Percentiles rank a stretch among this genome's conserved stretches.
phyloP scores from a whole-genome alignment of 352 stramenopile species.

The Phytophthora foliorum region DNA sequence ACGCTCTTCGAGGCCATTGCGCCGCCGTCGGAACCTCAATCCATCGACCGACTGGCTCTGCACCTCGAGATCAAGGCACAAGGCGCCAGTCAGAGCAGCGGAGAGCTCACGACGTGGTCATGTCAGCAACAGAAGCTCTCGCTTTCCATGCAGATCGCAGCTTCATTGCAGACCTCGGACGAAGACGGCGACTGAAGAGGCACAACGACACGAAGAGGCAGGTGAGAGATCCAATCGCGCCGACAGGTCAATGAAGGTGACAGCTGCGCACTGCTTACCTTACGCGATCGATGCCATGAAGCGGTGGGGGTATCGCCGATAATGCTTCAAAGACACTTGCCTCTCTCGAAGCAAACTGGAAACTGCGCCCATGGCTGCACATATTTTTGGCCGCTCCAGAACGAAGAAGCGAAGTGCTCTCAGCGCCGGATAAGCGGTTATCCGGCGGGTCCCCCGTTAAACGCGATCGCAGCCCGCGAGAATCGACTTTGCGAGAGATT shows the following conservation, averaged over 20 bases:
- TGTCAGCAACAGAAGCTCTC: not conserved
- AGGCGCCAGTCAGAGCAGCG: not conserved
- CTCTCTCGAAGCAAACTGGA: slow-evolving; percentile 34
- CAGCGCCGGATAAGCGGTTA: slow-evolving; percentile 31
- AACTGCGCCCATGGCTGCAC: slow-evolving; percentile 42
- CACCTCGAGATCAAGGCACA: not conserved
- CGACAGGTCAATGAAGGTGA: not conserved
- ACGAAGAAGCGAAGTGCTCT: slow-evolving; percentile 14
- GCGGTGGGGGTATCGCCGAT: not conserved
- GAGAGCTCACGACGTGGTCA: not conserved
- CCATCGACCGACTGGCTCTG: slow-evolving; percentile 9
- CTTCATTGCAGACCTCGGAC: slow-evolving; percentile 3
- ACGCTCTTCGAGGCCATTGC: slow-evolving; percentile 6
- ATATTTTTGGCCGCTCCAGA: slow-evolving; percentile 45
- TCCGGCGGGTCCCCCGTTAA: slow-evolving; percentile 28
- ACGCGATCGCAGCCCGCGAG: slow-evolving; percentile 18
- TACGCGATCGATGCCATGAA: not conserved
- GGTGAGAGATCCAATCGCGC: slow-evolving; percentile 6
- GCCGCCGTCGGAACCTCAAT: slow-evolving; percentile 7
- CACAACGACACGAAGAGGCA: slow-evolving; percentile 6
- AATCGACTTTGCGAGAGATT: slow-evolving; percentile 18
- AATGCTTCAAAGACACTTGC: slow-evolving; percentile 15
- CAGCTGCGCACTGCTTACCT: not conserved
- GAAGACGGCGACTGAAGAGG: not conserved
- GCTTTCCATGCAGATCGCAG: slow-evolving; percentile 12